These are phyloP conservation scores for Allium fistulosum DNA, from an alignment of 106 monocot genomes.

Conservation along the genomic window DNA sequence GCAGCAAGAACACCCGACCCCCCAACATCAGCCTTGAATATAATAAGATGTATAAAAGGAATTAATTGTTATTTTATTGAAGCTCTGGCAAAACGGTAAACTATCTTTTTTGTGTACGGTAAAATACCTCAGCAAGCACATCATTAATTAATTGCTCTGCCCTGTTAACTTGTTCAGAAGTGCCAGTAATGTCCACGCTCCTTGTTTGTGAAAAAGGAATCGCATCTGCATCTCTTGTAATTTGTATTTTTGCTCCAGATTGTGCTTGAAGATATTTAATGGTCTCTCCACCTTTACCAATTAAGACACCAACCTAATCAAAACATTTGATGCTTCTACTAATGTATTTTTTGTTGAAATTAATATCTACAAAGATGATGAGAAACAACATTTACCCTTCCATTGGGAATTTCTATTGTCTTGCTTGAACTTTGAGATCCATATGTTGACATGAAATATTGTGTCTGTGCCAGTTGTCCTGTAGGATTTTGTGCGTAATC, in stretches of 20 bases:
- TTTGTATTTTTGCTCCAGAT: conserved; percentile 78
- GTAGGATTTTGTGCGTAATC: conserved; percentile 32
- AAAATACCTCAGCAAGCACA: conserved; percentile 52
- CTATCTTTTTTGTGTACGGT: too few relatives aligned
- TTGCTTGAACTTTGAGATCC: conserved; percentile 32
- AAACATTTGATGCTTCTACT: background rate
- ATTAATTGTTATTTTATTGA: too few relatives aligned
- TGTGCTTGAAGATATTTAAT: conserved; percentile 69
- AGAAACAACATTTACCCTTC: conserved; percentile 21
- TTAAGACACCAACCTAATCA: conserved; percentile 75
- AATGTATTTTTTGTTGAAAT: background rate
- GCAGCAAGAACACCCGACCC: conserved; percentile 4
- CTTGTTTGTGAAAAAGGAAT: conserved; percentile 51
- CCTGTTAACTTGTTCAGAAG: conserved; percentile 60
- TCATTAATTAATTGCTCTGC: conserved; percentile 69
- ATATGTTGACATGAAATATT: conserved; percentile 12
- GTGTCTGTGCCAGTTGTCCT: conserved; percentile 15
- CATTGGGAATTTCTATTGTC: conserved; percentile 57
- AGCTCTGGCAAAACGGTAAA: too few relatives aligned
- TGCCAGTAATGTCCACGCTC: conserved; percentile 52
- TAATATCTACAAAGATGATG: background rate
- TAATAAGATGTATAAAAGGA: too few relatives aligned
- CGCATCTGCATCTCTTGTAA: conserved; percentile 60
- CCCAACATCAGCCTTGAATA: conserved; percentile 7
- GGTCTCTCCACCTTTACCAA: conserved; percentile 77